Evolutionary conservation across 78 protist species (phyloP).

Genomic region (Dictyostelium firmibasis): DNA sequence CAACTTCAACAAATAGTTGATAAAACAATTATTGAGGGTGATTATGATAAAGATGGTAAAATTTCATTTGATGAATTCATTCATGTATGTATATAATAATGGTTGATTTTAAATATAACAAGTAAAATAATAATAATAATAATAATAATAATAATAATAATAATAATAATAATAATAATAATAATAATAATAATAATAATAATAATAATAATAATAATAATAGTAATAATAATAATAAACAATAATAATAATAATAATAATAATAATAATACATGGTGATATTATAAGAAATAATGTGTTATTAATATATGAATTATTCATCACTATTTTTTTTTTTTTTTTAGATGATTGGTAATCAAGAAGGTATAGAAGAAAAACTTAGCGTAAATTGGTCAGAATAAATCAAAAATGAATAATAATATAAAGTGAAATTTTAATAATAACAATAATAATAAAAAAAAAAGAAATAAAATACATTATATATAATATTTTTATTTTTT

Average conservation of each 20-base stretch:
- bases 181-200: no score
- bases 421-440: neutral
- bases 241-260: no score
- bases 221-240: no score
- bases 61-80: slow-evolving; percentile 90
- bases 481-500: neutral
- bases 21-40: slow-evolving; percentile 96
- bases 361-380: slow-evolving; percentile 70
- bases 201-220: no score
- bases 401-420: neutral
- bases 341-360: slow-evolving; percentile 74
- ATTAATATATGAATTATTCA: no score
- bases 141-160: no score
- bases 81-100: slow-evolving; percentile 32
- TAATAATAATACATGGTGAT: no score
- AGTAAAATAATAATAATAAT: no score
- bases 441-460: neutral
- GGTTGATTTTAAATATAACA: no score
- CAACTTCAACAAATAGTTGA: slow-evolving; percentile 98
- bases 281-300: no score
- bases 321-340: neutral
- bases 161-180: no score
- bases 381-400: slow-evolving; percentile 79
- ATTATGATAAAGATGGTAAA: slow-evolving; percentile 88
- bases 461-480: neutral